Evolutionary conservation across 106 monocot genomes (phyloP).

Genomic region (Dioscorea dumetorum): DNA sequence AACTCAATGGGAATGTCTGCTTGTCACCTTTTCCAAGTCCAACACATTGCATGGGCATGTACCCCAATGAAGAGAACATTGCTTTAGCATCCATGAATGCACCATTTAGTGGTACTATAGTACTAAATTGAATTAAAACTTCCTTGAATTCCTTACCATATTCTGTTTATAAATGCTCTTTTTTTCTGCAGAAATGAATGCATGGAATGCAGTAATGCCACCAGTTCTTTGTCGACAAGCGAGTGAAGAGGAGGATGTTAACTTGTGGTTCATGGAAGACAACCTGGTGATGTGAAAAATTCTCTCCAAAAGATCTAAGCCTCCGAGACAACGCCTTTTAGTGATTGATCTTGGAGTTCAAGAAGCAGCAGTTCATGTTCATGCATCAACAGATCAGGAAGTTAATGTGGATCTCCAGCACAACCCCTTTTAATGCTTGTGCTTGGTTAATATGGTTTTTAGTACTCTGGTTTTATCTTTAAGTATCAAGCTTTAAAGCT

Average conservation of each 20-base stretch:
- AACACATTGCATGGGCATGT: conserved; percentile 13
- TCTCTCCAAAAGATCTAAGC: not conserved
- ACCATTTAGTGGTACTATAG: conserved; percentile 12
- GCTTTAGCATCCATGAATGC: conserved; percentile 2
- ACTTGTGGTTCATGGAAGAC: conserved; percentile 30
- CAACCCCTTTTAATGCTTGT: conserved; percentile 10
- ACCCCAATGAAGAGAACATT: conserved; percentile 12
- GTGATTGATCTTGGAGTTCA: not conserved
- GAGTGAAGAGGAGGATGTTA: conserved; percentile 30
- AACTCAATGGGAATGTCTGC: conserved; percentile 4
- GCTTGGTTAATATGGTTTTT: not conserved
- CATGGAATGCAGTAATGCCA: conserved; percentile 11
- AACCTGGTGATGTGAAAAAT: conserved; percentile 17
- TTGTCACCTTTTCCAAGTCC: conserved; percentile 9
- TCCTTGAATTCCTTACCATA: not conserved
- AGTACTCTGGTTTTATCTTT: not conserved
- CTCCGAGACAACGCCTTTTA: conserved; percentile 2
- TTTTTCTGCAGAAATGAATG: conserved; percentile 14
- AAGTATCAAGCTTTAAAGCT: not conserved
- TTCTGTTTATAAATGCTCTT: not conserved
- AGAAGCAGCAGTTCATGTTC: too few species aligned
- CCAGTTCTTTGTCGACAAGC: conserved; percentile 32
- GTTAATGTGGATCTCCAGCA: not conserved
- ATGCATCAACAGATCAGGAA: too few species aligned
- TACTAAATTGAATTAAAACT: not conserved